A percentile compares a stretch with the other conserved stretches of the same genome.
Conservation (phyloP, 305 asterid species). For the Fraxinus paxiana region DNA sequence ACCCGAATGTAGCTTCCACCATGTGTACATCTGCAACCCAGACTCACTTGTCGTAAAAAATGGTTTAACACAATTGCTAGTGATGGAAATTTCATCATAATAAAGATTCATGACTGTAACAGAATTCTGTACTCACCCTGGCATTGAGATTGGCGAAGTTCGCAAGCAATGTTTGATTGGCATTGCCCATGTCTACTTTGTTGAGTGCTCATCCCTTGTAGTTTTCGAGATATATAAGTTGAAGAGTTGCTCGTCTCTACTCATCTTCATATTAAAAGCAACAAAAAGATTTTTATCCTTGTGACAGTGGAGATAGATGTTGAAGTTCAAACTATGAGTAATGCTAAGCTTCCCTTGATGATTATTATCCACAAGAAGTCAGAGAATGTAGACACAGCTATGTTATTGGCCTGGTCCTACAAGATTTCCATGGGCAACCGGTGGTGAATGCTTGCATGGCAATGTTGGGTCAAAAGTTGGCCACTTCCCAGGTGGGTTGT, state of each 20-base stretch:
- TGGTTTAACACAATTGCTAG: not conserved
- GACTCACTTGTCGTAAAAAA: not conserved
- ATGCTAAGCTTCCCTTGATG: not conserved
- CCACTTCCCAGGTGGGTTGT: constrained; percentile 14
- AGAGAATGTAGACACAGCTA: not conserved
- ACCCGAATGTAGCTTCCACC: not conserved
- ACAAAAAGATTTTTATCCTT: not conserved
- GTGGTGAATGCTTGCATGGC: not conserved
- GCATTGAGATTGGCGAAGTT: not conserved
- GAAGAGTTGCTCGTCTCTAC: not conserved
- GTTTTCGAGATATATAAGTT: not conserved
- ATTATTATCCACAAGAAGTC: not conserved
- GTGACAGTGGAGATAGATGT: not conserved
- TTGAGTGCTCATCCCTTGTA: not conserved
- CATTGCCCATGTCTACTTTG: not conserved
- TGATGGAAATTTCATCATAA: not conserved
- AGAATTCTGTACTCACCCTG: not conserved
- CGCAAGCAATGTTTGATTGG: not conserved
- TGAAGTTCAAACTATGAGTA: not conserved
- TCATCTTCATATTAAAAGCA: not conserved
- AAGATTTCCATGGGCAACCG: not conserved
- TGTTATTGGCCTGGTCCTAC: not conserved
- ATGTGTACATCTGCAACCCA: not conserved
- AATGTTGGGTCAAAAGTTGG: not conserved
- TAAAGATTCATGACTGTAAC: not conserved